Percentiles rank a stretch among this genome's conserved stretches.
These are phyloP conservation scores for Fragosphaeria purpurea DNA, from an alignment of 2,329 filamentous ascomycete genomes.

Conservation along the genomic window DNA sequence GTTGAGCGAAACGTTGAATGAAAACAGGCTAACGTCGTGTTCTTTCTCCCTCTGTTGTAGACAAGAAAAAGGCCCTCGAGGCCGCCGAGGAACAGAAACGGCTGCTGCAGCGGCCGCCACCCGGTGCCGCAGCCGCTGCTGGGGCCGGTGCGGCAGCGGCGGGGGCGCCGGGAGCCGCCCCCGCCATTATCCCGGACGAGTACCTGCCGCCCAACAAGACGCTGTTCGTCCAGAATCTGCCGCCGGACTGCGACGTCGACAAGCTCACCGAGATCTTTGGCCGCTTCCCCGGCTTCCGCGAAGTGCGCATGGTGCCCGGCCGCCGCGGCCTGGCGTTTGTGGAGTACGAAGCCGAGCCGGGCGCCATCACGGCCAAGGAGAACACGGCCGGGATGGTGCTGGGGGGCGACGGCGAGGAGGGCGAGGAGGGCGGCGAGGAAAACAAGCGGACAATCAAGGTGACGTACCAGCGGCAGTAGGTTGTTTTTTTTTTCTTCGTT, in stretches of 20 bases:
- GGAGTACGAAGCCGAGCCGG: slow-evolving; percentile 85
- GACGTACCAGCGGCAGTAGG: slow-evolving; percentile 84
- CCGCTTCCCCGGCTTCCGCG: slow-evolving; percentile 86
- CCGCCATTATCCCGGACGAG: slow-evolving; percentile 77
- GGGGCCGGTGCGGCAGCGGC: not conserved
- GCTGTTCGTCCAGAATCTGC: slow-evolving; percentile 85
- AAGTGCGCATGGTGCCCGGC: slow-evolving; percentile 81
- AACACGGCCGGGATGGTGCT: slow-evolving; percentile 78
- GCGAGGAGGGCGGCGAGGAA: slow-evolving; percentile 22
- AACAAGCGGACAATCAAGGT: slow-evolving; percentile 69
- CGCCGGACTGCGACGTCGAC: slow-evolving; percentile 76
- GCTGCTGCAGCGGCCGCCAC: slow-evolving; percentile 19
- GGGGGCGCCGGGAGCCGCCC: slow-evolving; percentile 25
- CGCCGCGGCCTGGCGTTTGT: slow-evolving; percentile 79
- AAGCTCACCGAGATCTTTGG: slow-evolving; percentile 71
- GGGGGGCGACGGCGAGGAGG: slow-evolving; percentile 39
- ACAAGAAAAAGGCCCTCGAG: slow-evolving; percentile 72
- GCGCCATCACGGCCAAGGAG: slow-evolving; percentile 89
- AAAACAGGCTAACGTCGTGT: not conserved
- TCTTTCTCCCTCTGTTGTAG: slow-evolving; percentile 21
- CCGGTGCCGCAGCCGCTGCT: slow-evolving; percentile 1
- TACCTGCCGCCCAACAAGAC: slow-evolving; percentile 97
- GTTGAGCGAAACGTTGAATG: not conserved
- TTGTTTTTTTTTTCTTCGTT: not conserved
- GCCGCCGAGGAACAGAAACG: slow-evolving; percentile 69